These are phyloP conservation scores for Kernera saxatilis DNA, from an alignment of 345 rosid genomes.

Conservation along the genomic window DNA sequence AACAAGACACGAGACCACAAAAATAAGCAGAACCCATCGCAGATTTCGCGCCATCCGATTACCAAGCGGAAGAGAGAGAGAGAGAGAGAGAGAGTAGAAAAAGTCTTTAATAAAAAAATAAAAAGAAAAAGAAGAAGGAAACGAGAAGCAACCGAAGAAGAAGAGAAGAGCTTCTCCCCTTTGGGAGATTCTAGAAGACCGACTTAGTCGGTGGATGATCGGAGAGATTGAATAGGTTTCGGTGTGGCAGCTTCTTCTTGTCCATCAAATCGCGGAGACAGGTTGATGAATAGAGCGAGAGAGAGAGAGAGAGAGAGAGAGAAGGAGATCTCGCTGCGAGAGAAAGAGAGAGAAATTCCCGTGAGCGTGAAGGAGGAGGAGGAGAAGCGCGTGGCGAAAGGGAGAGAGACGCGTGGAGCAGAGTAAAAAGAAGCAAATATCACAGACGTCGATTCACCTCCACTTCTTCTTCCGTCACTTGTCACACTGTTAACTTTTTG, in stretches of 20 bases:
- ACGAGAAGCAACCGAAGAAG: neutral
- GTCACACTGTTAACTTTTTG: too few relatives aligned
- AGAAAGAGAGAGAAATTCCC: neutral
- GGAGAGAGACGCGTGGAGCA: slow-evolving; percentile 21
- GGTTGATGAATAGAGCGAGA: slow-evolving; percentile 14
- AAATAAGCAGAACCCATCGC: slow-evolving; percentile 35
- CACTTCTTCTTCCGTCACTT: slow-evolving; percentile 7
- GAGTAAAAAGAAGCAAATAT: neutral
- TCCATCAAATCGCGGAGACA: slow-evolving; percentile 29
- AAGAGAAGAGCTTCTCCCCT: neutral
- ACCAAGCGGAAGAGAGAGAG: neutral
- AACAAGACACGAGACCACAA: slow-evolving; percentile 29
- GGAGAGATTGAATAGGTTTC: slow-evolving; percentile 3
- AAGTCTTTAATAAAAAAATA: too few relatives aligned
- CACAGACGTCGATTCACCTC: slow-evolving; percentile 24
- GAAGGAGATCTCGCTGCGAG: slow-evolving; percentile 20
- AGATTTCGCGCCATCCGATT: slow-evolving; percentile 31
- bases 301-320: neutral
- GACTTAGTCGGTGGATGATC: slow-evolving; percentile 19
- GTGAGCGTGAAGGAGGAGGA: slow-evolving; percentile 18
- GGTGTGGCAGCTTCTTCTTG: slow-evolving; percentile 19
- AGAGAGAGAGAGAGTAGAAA: neutral
- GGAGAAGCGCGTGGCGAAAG: slow-evolving; percentile 21
- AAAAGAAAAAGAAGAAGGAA: neutral
- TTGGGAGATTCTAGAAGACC: neutral